Evolutionary conservation across 2,329 filamentous ascomycete genomes (phyloP).

Genomic region (Paraconiothyrium brasiliense): DNA sequence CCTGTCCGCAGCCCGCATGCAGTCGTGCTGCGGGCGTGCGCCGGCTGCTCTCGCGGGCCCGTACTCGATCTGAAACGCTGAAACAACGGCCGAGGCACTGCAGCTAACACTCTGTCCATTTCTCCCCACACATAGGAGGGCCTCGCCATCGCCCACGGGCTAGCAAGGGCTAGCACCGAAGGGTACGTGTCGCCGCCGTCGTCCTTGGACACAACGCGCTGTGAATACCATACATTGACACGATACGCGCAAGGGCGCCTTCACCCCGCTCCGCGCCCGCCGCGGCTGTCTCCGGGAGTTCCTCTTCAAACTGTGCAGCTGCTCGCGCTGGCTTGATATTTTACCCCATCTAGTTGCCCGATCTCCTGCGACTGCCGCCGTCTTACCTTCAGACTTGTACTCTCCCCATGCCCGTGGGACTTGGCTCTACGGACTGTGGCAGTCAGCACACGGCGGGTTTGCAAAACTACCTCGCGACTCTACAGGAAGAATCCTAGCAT

Average conservation of each 20-base stretch:
- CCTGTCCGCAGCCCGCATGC: slow-evolving; percentile 1
- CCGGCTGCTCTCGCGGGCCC: not conserved
- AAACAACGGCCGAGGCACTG: slow-evolving; percentile 6
- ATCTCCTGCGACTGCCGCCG: slow-evolving; percentile 11
- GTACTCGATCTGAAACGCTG: not conserved
- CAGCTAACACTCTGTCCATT: not conserved
- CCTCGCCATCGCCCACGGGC: not conserved
- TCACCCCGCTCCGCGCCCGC: not conserved
- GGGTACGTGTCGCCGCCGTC: not conserved
- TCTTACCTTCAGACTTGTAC: slow-evolving; percentile 1
- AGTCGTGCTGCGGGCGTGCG: not conserved
- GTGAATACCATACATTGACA: not conserved
- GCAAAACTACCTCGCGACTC: not conserved
- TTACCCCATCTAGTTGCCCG: slow-evolving; percentile 15
- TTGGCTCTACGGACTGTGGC: slow-evolving; percentile 10
- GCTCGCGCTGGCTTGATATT: slow-evolving; percentile 7
- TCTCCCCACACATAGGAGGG: not conserved
- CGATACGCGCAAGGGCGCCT: not conserved
- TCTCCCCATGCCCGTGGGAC: slow-evolving; percentile 1
- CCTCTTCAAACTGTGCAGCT: slow-evolving; percentile 11
- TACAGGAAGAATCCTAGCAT: not conserved
- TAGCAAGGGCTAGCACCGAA: not conserved
- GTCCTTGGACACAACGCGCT: not conserved
- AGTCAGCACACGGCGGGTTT: slow-evolving; percentile 13
- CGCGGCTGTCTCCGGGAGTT: slow-evolving; percentile 9